These are phyloP conservation scores for Salix caprea DNA, from an alignment of 345 rosid genomes.

Conservation along the genomic window DNA sequence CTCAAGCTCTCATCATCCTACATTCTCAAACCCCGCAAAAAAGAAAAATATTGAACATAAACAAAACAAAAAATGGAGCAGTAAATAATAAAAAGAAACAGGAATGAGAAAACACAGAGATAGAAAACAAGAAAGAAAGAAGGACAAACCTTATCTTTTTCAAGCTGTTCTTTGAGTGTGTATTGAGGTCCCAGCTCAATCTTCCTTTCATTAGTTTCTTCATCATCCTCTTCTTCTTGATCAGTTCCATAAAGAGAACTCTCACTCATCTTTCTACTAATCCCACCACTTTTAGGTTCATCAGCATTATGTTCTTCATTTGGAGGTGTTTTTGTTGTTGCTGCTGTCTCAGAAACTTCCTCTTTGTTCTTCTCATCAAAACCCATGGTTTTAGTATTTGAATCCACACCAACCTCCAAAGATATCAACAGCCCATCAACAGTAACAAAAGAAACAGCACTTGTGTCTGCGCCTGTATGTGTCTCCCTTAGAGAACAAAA, in stretches of 20 bases:
- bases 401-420: conserved; percentile 34
- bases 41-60: background rate
- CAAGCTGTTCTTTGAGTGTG: conserved; percentile 59
- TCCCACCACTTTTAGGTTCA: conserved; percentile 20
- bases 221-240: conserved; percentile 43
- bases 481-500: background rate
- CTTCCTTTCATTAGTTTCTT: conserved; percentile 46
- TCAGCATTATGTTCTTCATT: conserved; percentile 11
- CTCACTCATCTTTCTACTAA: conserved; percentile 36
- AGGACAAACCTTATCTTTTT: conserved; percentile 60
- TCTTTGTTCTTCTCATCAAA: conserved; percentile 29
- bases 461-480: background rate
- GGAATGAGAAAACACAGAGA: background rate
- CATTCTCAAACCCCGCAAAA: background rate
- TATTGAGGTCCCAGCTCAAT: conserved; percentile 61
- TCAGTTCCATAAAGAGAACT: conserved; percentile 38
- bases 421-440: conserved; percentile 43
- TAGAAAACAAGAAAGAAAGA: background rate
- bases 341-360: conserved; percentile 22
- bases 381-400: conserved; percentile 39
- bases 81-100: background rate
- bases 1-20: conserved; percentile 94
- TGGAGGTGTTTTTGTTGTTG: conserved; percentile 14
- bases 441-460: background rate
- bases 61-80: background rate